Percentiles rank a stretch among this genome's conserved stretches.
phyloP scores from a whole-genome alignment of 2,329 filamentous ascomycete genomes.

The Didymella lethalis region DNA sequence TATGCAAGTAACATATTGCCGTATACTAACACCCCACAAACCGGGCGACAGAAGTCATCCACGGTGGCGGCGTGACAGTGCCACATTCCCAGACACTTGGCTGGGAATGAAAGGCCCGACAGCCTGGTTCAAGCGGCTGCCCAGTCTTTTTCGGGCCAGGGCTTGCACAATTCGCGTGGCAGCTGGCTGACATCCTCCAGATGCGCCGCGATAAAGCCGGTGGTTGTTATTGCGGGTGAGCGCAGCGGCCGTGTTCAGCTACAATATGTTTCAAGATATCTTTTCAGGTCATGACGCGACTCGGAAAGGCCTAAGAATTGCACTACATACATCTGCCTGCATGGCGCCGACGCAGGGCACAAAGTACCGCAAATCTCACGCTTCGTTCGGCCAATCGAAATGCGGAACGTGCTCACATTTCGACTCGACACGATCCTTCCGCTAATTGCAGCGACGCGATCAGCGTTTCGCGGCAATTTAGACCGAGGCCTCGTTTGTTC shows the following conservation, averaged over 20 bases:
- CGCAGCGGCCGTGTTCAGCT: constrained; percentile 22
- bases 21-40: constrained; percentile 26
- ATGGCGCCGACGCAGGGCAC: constrained; percentile 12
- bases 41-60: constrained; percentile 32
- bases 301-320: not conserved
- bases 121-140: constrained; percentile 41
- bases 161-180: constrained; percentile 45
- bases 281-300: not conserved
- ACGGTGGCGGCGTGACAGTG: constrained; percentile 46
- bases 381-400: constrained; percentile 23
- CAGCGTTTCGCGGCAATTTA: constrained; percentile 15
- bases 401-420: constrained; percentile 31
- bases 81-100: constrained; percentile 48
- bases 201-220: constrained; percentile 28
- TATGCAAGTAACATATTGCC: constrained; percentile 12
- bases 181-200: constrained; percentile 27
- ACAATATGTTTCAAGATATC: constrained; percentile 12
- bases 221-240: constrained; percentile 33
- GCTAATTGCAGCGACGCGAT: constrained; percentile 5
- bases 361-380: constrained; percentile 26
- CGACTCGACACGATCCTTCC: not conserved
- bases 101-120: constrained; percentile 38
- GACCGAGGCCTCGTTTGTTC: constrained; percentile 34
- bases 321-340: constrained; percentile 1
- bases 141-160: constrained; percentile 32